These are phyloP conservation scores for Buddleja alternifolia DNA, from an alignment of 257 asterid genomes.

Conservation along the genomic window DNA sequence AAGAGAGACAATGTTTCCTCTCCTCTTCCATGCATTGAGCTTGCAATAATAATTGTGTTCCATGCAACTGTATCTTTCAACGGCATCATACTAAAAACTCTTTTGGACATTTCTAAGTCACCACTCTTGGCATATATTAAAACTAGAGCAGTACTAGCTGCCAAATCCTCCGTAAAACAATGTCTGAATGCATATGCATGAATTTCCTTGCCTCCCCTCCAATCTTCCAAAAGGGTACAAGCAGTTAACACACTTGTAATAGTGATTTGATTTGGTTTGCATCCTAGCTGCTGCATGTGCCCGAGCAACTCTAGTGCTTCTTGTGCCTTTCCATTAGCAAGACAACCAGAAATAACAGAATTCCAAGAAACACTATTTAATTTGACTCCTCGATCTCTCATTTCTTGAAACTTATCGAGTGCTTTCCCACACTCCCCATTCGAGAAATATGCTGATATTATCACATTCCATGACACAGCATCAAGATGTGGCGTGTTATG, in stretches of 20 bases:
- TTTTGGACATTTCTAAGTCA: slow-evolving; percentile 45
- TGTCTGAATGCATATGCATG: slow-evolving; percentile 50
- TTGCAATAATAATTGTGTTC: slow-evolving; percentile 69
- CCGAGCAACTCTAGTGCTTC: slow-evolving; percentile 50
- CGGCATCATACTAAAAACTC: slow-evolving; percentile 49
- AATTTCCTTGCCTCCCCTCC: slow-evolving; percentile 65
- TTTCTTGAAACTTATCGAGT: slow-evolving; percentile 42
- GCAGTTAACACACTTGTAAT: slow-evolving; percentile 58
- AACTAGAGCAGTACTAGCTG: slow-evolving; percentile 58
- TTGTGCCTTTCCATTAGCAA: slow-evolving; percentile 52
- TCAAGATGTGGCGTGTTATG: slow-evolving; percentile 41
- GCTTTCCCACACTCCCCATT: slow-evolving; percentile 61
- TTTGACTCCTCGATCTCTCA: slow-evolving; percentile 50
- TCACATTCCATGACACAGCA: slow-evolving; percentile 61
- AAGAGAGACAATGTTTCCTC: slow-evolving; percentile 55
- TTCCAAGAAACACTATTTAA: slow-evolving; percentile 62
- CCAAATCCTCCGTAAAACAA: slow-evolving; percentile 45
- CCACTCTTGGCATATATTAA: slow-evolving; percentile 73
- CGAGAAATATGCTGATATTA: slow-evolving; percentile 66
- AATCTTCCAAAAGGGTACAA: slow-evolving; percentile 51
- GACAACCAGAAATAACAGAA: slow-evolving; percentile 63
- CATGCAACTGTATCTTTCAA: slow-evolving; percentile 63
- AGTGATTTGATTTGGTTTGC: slow-evolving; percentile 63
- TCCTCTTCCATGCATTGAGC: slow-evolving; percentile 78
- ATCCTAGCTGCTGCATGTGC: slow-evolving; percentile 57